phyloP scores from a whole-genome alignment of 2,329 filamentous ascomycete genomes.

The Diaporthe sp. region DNA sequence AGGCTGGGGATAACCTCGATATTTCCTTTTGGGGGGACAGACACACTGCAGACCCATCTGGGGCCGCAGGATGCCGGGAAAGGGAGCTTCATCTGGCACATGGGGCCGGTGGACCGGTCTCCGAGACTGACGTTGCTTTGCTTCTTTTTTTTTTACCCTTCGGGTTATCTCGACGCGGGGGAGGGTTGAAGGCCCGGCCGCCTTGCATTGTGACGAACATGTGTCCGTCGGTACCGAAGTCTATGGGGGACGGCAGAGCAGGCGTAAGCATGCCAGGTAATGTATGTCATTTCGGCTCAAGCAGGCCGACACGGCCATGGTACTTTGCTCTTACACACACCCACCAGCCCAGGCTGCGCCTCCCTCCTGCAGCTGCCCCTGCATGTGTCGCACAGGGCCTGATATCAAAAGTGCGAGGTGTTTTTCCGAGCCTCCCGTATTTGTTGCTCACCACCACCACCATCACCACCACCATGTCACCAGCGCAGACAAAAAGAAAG shows the following conservation, averaged over 20 bases:
- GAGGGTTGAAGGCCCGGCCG: background rate
- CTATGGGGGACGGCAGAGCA: constrained; percentile 7
- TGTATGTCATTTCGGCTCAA: constrained; percentile 19
- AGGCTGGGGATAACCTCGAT: background rate
- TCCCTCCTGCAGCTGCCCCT: constrained; percentile 21
- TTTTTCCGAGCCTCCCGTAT: constrained; percentile 17
- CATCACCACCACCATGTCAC: background rate
- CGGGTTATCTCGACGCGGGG: constrained; percentile 21
- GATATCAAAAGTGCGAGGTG: constrained; percentile 21
- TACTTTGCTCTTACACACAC: background rate
- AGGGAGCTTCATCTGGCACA: constrained; percentile 25
- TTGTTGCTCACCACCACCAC: background rate
- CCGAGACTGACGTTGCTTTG: constrained; percentile 20
- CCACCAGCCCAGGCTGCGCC: background rate
- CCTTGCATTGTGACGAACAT: background rate
- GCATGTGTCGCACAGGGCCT: constrained; percentile 4
- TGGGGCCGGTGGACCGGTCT: constrained; percentile 19
- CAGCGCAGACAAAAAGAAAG: background rate
- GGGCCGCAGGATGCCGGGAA: background rate
- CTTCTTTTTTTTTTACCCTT: background rate
- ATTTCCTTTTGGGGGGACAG: background rate
- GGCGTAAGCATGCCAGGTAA: constrained; percentile 13
- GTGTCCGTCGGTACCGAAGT: constrained; percentile 2
- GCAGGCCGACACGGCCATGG: constrained; percentile 2
- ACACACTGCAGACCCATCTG: background rate